These are phyloP conservation scores for Arthroderma uncinatum DNA, from an alignment of 2,329 filamentous ascomycete species.

Conservation along the genomic window DNA sequence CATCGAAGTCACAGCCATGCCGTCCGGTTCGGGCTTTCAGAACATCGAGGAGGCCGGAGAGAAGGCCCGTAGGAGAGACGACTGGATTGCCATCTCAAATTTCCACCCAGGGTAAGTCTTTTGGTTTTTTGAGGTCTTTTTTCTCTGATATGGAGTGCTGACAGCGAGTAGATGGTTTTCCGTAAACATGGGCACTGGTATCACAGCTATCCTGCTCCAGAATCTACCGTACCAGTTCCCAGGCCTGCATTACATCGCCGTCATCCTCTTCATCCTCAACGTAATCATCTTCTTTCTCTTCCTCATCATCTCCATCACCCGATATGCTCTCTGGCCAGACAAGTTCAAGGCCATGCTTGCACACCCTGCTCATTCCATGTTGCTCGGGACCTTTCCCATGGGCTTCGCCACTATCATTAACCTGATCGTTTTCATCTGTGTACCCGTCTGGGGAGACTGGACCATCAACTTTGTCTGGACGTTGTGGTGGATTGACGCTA, in stretches of 20 bases:
- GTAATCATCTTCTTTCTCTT: conserved; percentile 47
- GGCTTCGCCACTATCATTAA: conserved; percentile 54
- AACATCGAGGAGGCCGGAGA: conserved; percentile 1
- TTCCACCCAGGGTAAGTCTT: conserved; percentile 14
- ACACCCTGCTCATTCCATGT: conserved; percentile 54
- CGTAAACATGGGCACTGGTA: conserved; percentile 56
- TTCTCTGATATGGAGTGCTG: not conserved
- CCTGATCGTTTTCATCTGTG: conserved; percentile 48
- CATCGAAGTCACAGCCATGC: not conserved
- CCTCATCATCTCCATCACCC: conserved; percentile 43
- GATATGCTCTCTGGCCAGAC: conserved; percentile 51
- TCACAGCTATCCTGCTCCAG: conserved; percentile 52
- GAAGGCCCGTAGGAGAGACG: conserved; percentile 9
- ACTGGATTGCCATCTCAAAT: conserved; percentile 15
- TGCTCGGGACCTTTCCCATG: conserved; percentile 55
- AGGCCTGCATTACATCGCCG: conserved; percentile 50
- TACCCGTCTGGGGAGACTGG: conserved; percentile 46
- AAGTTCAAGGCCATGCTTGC: conserved; percentile 54
- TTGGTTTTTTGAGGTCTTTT: not conserved
- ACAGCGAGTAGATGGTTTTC: conserved; percentile 40
- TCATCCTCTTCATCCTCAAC: conserved; percentile 52
- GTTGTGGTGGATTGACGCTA: conserved; percentile 41
- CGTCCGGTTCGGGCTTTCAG: not conserved
- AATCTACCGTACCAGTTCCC: conserved; percentile 49
- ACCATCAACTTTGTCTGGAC: conserved; percentile 38